Percentiles rank a stretch among this genome's conserved stretches.
Conservation (phyloP, 169 alveolate genomes). For the Besnoitia besnoiti region DNA sequence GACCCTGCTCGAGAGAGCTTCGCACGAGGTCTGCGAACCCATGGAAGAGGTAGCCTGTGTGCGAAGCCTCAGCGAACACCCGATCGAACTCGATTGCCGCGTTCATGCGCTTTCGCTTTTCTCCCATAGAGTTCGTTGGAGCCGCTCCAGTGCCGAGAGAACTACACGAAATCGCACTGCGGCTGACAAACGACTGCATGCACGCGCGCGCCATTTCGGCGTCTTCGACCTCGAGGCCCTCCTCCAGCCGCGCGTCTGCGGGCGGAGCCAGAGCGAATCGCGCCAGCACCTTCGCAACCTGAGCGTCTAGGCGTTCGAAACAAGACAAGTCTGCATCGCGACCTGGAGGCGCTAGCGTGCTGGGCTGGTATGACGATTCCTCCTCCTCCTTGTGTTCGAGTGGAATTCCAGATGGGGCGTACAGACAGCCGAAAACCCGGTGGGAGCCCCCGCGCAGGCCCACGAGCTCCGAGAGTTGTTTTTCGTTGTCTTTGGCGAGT, state of each 20-base stretch:
- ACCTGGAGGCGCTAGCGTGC: background rate
- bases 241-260: background rate
- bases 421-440: slow-evolving; percentile 15
- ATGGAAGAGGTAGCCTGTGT: background rate
- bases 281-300: background rate
- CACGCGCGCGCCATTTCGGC: background rate
- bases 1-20: background rate
- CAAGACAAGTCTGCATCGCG: background rate
- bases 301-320: background rate
- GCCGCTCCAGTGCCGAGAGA: too few relatives aligned
- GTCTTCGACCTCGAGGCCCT: background rate
- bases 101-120: background rate
- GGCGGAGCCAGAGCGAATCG: too few relatives aligned
- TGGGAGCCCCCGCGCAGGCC: background rate
- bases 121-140: too few relatives aligned
- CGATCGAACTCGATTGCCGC: background rate
- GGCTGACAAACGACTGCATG: background rate
- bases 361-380: background rate
- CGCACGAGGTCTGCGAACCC: background rate
- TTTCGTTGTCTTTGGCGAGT: background rate
- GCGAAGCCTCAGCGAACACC: background rate
- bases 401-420: background rate
- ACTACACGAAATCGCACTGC: background rate
- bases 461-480: background rate
- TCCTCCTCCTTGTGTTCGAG: background rate